phyloP scores from a whole-genome alignment of 2,329 filamentous ascomycete species.

The Stagonosporopsis rhizophila region DNA sequence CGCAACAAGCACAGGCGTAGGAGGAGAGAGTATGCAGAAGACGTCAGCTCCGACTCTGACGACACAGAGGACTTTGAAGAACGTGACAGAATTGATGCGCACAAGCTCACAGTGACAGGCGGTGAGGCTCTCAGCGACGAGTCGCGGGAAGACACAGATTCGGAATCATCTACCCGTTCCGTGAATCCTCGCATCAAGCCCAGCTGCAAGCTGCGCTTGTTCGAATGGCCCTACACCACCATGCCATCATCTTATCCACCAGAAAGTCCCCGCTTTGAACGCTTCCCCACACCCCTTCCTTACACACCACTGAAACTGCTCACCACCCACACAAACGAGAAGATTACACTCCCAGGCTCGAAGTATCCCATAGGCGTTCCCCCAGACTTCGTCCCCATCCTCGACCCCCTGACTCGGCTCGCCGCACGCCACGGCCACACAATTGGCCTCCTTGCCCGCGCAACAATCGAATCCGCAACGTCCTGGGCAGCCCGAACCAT shows the following conservation, averaged over 20 bases:
- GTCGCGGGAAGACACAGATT: constrained; percentile 30
- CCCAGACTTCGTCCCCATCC: constrained; percentile 34
- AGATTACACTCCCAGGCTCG: constrained; percentile 33
- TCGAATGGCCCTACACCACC: constrained; percentile 35
- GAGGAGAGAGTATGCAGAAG: constrained; percentile 21
- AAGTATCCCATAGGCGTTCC: constrained; percentile 23
- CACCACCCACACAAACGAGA: constrained; percentile 32
- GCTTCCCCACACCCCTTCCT: constrained; percentile 21
- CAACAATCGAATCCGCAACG: constrained; percentile 32
- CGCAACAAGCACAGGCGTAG: constrained; percentile 17
- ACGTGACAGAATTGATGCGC: constrained; percentile 3
- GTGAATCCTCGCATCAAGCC: constrained; percentile 12
- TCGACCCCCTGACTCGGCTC: constrained; percentile 22
- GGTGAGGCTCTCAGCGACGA: constrained; percentile 29
- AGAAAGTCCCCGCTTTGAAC: constrained; percentile 2
- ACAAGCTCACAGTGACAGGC: constrained; percentile 9
- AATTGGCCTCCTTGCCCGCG: constrained; percentile 27
- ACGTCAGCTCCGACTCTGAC: constrained; percentile 24
- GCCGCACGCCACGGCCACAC: constrained; percentile 38
- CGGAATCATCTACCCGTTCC: constrained; percentile 10
- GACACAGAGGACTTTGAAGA: constrained; percentile 14
- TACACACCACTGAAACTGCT: constrained; percentile 36
- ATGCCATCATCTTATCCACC: constrained; percentile 17
- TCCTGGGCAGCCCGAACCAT: constrained; percentile 38
- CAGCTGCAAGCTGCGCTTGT: constrained; percentile 31